A percentile compares a stretch with the other conserved stretches of the same genome.
Conservation (phyloP, 768 basidiomycete genomes). For the Suillus clintonianus region DNA sequence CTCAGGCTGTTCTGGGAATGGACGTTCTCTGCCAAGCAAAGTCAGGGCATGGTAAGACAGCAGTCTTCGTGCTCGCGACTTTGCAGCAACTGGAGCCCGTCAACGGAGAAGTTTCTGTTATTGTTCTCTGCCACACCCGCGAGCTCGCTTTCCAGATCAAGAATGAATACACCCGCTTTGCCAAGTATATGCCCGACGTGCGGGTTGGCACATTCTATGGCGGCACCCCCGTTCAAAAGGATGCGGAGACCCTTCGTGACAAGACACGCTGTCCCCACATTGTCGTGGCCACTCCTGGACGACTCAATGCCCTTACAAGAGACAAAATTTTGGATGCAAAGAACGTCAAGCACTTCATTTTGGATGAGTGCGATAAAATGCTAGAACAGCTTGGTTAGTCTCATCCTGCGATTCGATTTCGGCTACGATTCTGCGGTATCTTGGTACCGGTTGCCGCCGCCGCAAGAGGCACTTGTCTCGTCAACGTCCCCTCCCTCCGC, state of each 20-base stretch:
- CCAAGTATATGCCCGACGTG: constrained; percentile 99
- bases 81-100: constrained; percentile 98
- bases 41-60: constrained; percentile 98
- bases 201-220: constrained; percentile 98
- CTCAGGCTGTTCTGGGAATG: constrained; percentile 99
- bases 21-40: constrained; percentile 99
- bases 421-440: constrained; percentile 47
- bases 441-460: constrained; percentile 41
- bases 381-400: constrained; percentile 99
- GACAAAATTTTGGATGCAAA: constrained; percentile 96
- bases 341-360: constrained; percentile 98
- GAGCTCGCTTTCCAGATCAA: constrained; percentile 99
- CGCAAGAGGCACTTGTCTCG: constrained; percentile 38
- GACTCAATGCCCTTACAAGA: constrained; percentile 91
- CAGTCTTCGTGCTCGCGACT: constrained; percentile 97
- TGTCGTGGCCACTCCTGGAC: constrained; percentile 97
- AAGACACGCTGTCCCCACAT: constrained; percentile 98
- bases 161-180: constrained; percentile 99
- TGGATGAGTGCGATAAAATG: constrained; percentile 99
- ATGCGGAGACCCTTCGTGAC: constrained; percentile 91
- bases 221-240: constrained; percentile 92
- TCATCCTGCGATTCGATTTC: constrained; percentile 59
- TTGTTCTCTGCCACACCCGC: constrained; percentile 98
- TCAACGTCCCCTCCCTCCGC: constrained; percentile 40
- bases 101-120: constrained; percentile 95